Evolutionary conservation across 306 rosid genomes (phyloP).

Genomic region (Quercus gilva): DNA sequence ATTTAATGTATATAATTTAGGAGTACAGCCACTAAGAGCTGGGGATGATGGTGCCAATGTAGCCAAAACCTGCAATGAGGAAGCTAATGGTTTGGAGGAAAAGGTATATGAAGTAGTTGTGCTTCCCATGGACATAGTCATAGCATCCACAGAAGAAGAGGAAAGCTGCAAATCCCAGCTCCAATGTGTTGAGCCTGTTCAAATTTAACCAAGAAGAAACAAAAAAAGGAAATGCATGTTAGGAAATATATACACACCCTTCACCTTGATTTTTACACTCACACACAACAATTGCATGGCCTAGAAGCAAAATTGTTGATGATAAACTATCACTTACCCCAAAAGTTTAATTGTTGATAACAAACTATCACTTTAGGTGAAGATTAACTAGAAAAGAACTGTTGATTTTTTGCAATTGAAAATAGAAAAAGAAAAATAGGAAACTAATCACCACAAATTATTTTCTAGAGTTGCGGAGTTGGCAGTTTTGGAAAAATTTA

Average conservation of each 20-base stretch:
- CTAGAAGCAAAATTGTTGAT: neutral
- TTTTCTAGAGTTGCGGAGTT: neutral
- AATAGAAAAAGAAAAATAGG: slow-evolving; percentile 5
- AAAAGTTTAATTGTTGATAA: too few species aligned
- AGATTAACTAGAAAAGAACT: neutral
- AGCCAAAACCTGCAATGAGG: slow-evolving; percentile 88
- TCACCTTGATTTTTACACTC: neutral
- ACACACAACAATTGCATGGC: neutral
- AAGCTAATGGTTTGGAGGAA: slow-evolving; percentile 87
- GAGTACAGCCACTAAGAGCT: slow-evolving; percentile 30
- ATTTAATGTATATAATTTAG: slow-evolving; percentile 5
- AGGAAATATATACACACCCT: neutral
- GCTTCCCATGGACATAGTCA: slow-evolving; percentile 83
- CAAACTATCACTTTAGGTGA: too few species aligned
- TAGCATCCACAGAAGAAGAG: slow-evolving; percentile 96
- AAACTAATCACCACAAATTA: slow-evolving; percentile 14
- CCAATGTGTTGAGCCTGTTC: slow-evolving; percentile 71
- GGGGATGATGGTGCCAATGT: slow-evolving; percentile 91
- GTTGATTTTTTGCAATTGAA: slow-evolving; percentile 8
- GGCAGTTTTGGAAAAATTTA: neutral
- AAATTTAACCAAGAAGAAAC: slow-evolving; percentile 15
- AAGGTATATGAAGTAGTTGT: slow-evolving; percentile 90
- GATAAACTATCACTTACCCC: too few species aligned
- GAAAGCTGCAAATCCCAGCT: slow-evolving; percentile 88
- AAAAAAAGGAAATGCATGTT: slow-evolving; percentile 2